phyloP scores from a whole-genome alignment of 257 asterid species.

The Nicotiana attenuata region DNA sequence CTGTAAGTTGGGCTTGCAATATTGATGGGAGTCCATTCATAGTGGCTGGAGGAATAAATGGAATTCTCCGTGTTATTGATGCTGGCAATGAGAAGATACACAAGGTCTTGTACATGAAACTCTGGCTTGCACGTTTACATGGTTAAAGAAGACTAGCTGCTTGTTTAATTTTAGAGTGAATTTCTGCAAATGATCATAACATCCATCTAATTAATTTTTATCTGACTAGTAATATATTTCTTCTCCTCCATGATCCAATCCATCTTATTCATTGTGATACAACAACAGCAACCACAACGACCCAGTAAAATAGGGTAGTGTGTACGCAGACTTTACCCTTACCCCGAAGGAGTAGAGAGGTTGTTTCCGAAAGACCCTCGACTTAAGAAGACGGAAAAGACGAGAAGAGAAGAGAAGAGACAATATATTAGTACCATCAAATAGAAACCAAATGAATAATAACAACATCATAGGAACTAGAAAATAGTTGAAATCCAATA shows the following conservation, averaged over 20 bases:
- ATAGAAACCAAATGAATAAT: too few species aligned
- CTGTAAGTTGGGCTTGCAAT: slow-evolving; percentile 97
- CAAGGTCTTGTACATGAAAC: slow-evolving; percentile 45
- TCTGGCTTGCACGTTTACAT: background rate
- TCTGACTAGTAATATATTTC: background rate
- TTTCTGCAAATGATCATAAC: background rate
- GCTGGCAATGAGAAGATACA: slow-evolving; percentile 81
- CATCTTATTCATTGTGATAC: background rate
- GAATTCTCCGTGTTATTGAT: slow-evolving; percentile 84
- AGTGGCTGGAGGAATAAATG: slow-evolving; percentile 92
- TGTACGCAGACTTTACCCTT: too few species aligned
- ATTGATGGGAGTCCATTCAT: slow-evolving; percentile 71
- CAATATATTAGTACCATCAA: too few species aligned
- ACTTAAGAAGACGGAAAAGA: too few species aligned
- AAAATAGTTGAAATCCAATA: too few species aligned
- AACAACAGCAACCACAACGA: too few species aligned
- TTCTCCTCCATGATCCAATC: background rate
- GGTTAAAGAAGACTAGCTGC: background rate
- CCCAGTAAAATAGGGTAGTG: too few species aligned
- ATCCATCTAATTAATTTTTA: background rate
- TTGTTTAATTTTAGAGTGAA: background rate
- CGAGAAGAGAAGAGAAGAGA: too few species aligned
- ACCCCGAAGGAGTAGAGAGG: too few species aligned
- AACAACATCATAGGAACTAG: too few species aligned
- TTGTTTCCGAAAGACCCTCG: too few species aligned